These are phyloP conservation scores for Lasiodiplodia hormozganensis DNA, from an alignment of 2,329 filamentous ascomycete genomes.

Conservation along the genomic window DNA sequence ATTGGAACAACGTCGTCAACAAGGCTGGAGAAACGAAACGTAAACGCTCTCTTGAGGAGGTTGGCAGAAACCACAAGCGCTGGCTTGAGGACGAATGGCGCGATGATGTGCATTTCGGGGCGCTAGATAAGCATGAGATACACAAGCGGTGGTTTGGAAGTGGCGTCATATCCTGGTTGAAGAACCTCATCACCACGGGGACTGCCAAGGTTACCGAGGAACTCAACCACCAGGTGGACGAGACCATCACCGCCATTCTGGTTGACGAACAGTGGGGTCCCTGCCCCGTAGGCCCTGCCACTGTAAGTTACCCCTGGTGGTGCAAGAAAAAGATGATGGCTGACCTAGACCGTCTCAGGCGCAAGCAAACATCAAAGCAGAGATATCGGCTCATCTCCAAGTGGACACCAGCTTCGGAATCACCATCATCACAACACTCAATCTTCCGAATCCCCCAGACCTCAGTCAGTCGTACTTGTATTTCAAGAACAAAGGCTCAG, in stretches of 20 bases:
- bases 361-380: constrained; percentile 33
- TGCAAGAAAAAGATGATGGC: constrained; percentile 27
- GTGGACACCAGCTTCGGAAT: constrained; percentile 40
- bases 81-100: constrained; percentile 52
- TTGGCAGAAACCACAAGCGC: constrained; percentile 41
- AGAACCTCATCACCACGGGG: constrained; percentile 19
- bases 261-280: constrained; percentile 34
- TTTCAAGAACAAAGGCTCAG: constrained; percentile 38
- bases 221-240: constrained; percentile 36
- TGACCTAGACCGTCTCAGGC: constrained; percentile 27
- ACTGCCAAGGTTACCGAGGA: constrained; percentile 37
- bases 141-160: constrained; percentile 49
- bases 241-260: constrained; percentile 37
- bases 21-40: constrained; percentile 33
- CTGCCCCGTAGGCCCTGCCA: not conserved
- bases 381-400: constrained; percentile 29
- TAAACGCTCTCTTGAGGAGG: constrained; percentile 41
- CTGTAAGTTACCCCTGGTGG: not conserved
- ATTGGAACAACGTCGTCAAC: constrained; percentile 32
- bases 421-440: constrained; percentile 36
- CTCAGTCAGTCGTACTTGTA: constrained; percentile 38
- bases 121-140: constrained; percentile 38
- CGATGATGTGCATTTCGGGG: constrained; percentile 42
- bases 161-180: constrained; percentile 42
- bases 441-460: constrained; percentile 32